Evolutionary conservation across 805 yeast genomes (phyloP).

Genomic region (Yarrowia yakushimensis): DNA sequence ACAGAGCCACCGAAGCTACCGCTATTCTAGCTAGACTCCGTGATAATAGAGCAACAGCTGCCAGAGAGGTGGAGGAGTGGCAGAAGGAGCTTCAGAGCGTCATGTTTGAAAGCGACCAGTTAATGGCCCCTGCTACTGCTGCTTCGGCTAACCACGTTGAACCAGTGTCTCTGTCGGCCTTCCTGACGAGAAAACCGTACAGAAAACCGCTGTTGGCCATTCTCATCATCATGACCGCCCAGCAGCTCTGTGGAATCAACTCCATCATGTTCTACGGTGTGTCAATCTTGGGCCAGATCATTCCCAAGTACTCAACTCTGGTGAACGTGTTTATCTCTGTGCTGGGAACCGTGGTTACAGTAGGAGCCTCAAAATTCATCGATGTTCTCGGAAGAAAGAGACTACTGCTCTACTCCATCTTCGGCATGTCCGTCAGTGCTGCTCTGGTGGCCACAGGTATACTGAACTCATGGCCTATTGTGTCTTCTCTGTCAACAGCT

Average conservation of each 20-base stretch:
- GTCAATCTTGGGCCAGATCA: conserved; percentile 57
- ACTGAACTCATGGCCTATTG: conserved; percentile 11
- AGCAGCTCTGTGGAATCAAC: conserved; percentile 91
- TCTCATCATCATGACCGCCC: conserved; percentile 71
- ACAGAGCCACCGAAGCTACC: conserved; percentile 46
- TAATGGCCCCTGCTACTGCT: conserved; percentile 13
- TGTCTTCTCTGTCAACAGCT: conserved; percentile 3
- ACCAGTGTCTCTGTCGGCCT: conserved; percentile 37
- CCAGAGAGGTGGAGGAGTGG: conserved; percentile 35
- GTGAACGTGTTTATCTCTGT: conserved; percentile 75
- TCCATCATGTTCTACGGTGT: conserved; percentile 93
- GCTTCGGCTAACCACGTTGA: background rate
- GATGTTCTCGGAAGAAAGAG: conserved; percentile 75
- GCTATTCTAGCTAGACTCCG: conserved; percentile 40
- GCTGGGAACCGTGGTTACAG: conserved; percentile 71
- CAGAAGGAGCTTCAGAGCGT: conserved; percentile 25
- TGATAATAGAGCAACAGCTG: conserved; percentile 32
- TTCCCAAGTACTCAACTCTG: conserved; percentile 67
- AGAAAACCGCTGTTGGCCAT: conserved; percentile 60
- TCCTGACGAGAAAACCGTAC: conserved; percentile 52
- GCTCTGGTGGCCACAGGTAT: conserved; percentile 67
- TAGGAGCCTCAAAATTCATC: conserved; percentile 67
- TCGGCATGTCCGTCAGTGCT: conserved; percentile 64
- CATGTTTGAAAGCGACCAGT: conserved; percentile 11
- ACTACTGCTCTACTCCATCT: conserved; percentile 60